Percentiles rank a stretch among this genome's conserved stretches.
These are phyloP conservation scores for Primulina tabacum DNA, from an alignment of 257 asterid genomes.

Conservation along the genomic window DNA sequence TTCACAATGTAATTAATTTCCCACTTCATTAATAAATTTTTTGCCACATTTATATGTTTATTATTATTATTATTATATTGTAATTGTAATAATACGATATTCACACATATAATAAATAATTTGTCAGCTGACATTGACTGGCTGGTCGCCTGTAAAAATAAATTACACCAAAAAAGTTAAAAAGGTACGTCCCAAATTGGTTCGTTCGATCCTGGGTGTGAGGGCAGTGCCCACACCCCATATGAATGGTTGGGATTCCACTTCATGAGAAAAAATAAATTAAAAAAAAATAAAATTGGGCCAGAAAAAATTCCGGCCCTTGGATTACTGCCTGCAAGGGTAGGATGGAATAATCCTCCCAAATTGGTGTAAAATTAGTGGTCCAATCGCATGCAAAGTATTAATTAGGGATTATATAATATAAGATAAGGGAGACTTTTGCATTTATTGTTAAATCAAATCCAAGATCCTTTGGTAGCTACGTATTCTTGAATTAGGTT, in stretches of 20 bases:
- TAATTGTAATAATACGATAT: too few relatives aligned
- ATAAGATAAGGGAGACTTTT: neutral
- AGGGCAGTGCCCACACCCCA: too few relatives aligned
- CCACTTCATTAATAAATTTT: neutral
- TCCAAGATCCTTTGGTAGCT: conserved; percentile 31
- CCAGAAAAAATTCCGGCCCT: too few relatives aligned
- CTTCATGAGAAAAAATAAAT: too few relatives aligned
- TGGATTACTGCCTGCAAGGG: too few relatives aligned
- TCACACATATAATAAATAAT: neutral
- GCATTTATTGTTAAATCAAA: conserved; percentile 22
- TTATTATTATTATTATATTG: too few relatives aligned
- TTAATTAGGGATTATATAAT: neutral
- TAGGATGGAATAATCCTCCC: too few relatives aligned
- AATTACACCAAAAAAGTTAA: neutral
- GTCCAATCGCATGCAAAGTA: conserved; percentile 25
- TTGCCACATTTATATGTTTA: neutral
- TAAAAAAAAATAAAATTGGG: too few relatives aligned
- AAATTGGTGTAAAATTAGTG: conserved; percentile 29
- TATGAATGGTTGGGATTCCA: too few relatives aligned
- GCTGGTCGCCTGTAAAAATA: conserved; percentile 25
- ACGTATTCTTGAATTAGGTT: conserved; percentile 25
- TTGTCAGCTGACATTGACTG: conserved; percentile 24
- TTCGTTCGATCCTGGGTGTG: too few relatives aligned
- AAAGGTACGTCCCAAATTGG: conserved; percentile 22
- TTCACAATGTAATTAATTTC: neutral